Base-by-base conservation (phyloP, 1,284 basidiomycete species). In the Papiliotrema nemorosa region DNA sequence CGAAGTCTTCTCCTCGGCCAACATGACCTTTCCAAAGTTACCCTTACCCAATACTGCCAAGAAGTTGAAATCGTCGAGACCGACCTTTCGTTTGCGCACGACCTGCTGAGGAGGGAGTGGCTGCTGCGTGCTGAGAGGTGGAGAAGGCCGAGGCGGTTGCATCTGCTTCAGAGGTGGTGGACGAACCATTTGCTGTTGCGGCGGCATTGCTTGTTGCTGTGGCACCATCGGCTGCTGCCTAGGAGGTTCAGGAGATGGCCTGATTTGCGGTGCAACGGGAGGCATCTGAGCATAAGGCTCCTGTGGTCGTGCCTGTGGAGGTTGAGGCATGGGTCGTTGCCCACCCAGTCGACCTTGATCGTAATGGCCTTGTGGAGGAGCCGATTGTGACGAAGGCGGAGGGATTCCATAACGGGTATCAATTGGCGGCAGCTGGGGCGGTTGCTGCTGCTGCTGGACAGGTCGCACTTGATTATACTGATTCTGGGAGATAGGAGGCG, bases 21-120 rank as follows among this genome's bases (percentile, higher is more conserved):
- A 79, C 96, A 98, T 98, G 76, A 99, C 96, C 76, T 99, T 98
- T 52, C 96, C 96, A 66, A 99, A 99, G 77, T 98, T 99, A 69
- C 96, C 96, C 77, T 98, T 98, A 53, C 96, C 96, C 27, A 99
- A 82, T 18, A 98, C 96, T 20, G 96, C 93, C 47, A 98, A 78
- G 81, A 99, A 98, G 74, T 98, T 98, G 81, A 99, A 98, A 74
- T 98, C 96, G 73, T 98, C 92, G 38, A 99, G 79, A 1, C 92
- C 91, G 58, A 98, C 88, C 76, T 92, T 94, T 50, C 91, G 83
- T 73, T 85, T 86, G 43, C 80, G 56, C n/a, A 52, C 39, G 22
- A 52, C 39, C 33, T 44, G 50, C 26, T 48, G 47, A n/a, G n/a
- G n/a, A n/a, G n/a, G n/a, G n/a, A n/a, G n/a, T 34, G 54, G 60